Base-by-base conservation (phyloP, 2,329 filamentous ascomycete genomes). In the Onygenales sp. region DNA sequence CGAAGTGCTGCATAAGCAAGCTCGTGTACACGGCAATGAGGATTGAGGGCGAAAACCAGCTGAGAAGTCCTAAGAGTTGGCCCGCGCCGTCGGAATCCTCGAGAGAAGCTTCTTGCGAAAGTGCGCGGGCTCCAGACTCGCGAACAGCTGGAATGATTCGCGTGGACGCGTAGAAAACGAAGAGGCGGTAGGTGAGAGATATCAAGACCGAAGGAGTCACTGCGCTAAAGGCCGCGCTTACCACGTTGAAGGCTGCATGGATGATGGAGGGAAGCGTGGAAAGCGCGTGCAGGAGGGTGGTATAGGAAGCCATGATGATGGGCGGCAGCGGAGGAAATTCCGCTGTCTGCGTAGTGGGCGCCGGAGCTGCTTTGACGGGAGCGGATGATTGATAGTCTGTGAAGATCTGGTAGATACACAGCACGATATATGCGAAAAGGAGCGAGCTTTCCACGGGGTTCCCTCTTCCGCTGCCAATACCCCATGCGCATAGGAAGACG, bases 381-480 rank as follows among this genome's bases (percentile, higher is more conserved):
- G 80, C 71, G 4, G 87, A 91, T 2, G 93, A 90, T 61, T 92
- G 83, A 72, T 97, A 97, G 72, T 98, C 93, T 63, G 93, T 98
- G 71, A 97, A 97, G 69, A 97, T 97, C 71, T 98, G 93, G 74
- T 97, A 98, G 66, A 97, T 87, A 75, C 92, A 97, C 58, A 98
- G 84, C n/a, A 95, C 93, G 57, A 96, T 83, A 71, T 98, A 98
- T 64, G 93, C 92, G 66, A 98, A 97, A 55, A 98, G 80, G 9
- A 98, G 77, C 21, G 92, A 95, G 61, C 89, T 95, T 72, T 98
- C 92, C 52, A 97, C 87, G 2, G 92, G 89, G 64, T 95, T 98
- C 57, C 93, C 93, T 63, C 91, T 85, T 1, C 92, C 92, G 63
- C 89, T 95, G 57, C 87, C 88, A 61, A 97, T 96, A 31, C 93